These are phyloP conservation scores for Trichoderma sp. DNA, from an alignment of 2,329 filamentous ascomycete genomes.

Conservation along the genomic window DNA sequence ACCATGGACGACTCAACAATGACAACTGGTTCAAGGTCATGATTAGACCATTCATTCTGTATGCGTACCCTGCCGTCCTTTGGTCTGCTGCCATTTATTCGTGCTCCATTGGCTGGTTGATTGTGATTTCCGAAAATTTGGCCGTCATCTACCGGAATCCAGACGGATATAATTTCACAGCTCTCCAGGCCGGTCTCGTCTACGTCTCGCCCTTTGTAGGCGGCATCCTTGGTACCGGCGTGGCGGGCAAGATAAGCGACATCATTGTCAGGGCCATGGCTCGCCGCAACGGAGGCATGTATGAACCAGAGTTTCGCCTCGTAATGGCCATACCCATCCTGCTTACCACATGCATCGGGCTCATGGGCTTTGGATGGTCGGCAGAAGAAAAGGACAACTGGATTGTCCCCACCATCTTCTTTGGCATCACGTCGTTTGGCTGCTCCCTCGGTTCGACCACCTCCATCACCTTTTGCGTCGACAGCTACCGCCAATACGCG, in stretches of 20 bases:
- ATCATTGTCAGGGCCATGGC: conserved; percentile 81
- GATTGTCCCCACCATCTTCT: conserved; percentile 93
- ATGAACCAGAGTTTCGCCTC: conserved; percentile 90
- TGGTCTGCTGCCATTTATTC: conserved; percentile 87
- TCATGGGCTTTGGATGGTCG: conserved; percentile 98
- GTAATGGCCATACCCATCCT: conserved; percentile 84
- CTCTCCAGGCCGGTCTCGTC: conserved; percentile 79
- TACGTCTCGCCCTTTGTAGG: conserved; percentile 91
- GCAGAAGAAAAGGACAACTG: conserved; percentile 72
- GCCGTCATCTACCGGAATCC: conserved; percentile 73
- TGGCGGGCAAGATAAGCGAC: conserved; percentile 87
- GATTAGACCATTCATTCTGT: conserved; percentile 80
- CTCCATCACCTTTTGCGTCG: conserved; percentile 89
- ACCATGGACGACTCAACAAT: conserved; percentile 73
- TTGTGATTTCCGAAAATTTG: conserved; percentile 88
- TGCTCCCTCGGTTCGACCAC: conserved; percentile 90
- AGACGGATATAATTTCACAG: conserved; percentile 74
- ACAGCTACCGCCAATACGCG: conserved; percentile 90
- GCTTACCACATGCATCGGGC: conserved; percentile 75
- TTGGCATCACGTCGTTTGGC: conserved; percentile 88
- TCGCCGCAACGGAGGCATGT: conserved; percentile 84
- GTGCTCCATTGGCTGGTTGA: conserved; percentile 90
- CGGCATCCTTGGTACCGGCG: conserved; percentile 84
- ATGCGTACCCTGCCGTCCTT: conserved; percentile 81
- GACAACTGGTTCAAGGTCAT: conserved; percentile 81